Conservation (phyloP, 345 rosid genomes). For the Citrus maxima region DNA sequence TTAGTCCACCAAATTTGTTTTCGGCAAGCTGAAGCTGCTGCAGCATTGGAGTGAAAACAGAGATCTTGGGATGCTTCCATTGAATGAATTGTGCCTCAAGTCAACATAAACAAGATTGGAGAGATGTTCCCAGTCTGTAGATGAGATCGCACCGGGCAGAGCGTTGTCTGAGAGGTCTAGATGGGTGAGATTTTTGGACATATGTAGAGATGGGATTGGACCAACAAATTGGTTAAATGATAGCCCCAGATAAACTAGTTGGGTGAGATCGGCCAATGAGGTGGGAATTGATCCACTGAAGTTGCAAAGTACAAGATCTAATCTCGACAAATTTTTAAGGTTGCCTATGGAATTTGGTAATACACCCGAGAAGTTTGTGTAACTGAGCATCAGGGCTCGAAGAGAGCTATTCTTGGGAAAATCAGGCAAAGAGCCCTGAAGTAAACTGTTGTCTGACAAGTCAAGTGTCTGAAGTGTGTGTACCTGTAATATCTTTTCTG, state of each 20-base stretch:
- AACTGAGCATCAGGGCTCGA: conserved; percentile 8
- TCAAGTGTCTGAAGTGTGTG: conserved; percentile 28
- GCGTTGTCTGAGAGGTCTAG: conserved; percentile 28
- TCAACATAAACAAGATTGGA: conserved; percentile 26
- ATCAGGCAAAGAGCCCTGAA: conserved; percentile 11
- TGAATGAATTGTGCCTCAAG: conserved; percentile 22
- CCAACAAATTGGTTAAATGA: conserved; percentile 28
- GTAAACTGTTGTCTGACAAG: conserved; percentile 14
- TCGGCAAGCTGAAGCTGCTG: conserved; percentile 11
- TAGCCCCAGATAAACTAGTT: conserved; percentile 28
- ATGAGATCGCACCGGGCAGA: conserved; percentile 22
- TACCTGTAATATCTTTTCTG: conserved; percentile 22
- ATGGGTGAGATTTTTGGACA: conserved; percentile 18
- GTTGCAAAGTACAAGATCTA: conserved; percentile 2
- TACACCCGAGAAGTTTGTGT: conserved; percentile 25
- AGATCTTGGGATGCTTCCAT: conserved; percentile 30
- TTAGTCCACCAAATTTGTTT: conserved; percentile 28
- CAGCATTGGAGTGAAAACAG: conserved; percentile 15
- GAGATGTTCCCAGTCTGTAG: conserved; percentile 21
- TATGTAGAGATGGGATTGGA: conserved; percentile 24
- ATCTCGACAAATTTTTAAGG: conserved; percentile 21
- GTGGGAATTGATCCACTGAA: conserved; percentile 22
- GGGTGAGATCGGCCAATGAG: conserved; percentile 10
- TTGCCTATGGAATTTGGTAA: conserved; percentile 24
- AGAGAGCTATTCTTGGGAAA: conserved; percentile 22